These are phyloP conservation scores for Penicillium egyptiacum DNA, from an alignment of 495 filamentous ascomycete species.

Conservation along the genomic window DNA sequence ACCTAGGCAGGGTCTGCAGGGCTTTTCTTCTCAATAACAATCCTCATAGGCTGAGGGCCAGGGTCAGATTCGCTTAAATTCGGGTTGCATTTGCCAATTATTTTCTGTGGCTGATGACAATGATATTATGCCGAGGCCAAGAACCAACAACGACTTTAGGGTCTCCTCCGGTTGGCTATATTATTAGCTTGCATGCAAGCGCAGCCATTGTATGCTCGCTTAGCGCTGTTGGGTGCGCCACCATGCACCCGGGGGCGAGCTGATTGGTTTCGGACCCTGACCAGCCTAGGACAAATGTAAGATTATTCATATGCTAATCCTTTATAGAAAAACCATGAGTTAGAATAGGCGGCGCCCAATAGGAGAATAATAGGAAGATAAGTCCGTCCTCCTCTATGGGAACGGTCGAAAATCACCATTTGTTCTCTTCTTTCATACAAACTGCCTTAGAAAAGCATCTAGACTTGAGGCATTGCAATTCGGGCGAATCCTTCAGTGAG, in stretches of 20 bases:
- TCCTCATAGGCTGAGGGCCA: background rate
- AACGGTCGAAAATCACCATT: background rate
- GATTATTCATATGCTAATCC: background rate
- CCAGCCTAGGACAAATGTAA: background rate
- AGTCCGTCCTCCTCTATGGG: background rate
- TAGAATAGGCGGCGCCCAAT: background rate
- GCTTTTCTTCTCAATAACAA: background rate
- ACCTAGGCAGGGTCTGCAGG: background rate
- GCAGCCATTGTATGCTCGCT: background rate
- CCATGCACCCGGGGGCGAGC: background rate
- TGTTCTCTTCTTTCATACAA: background rate
- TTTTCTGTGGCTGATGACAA: background rate
- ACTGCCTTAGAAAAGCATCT: background rate
- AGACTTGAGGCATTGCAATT: background rate
- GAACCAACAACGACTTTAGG: background rate
- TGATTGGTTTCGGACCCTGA: background rate
- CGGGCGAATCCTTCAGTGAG: background rate
- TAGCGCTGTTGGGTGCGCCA: conserved; percentile 2
- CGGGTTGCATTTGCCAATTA: background rate
- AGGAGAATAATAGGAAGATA: background rate
- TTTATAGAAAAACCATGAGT: background rate
- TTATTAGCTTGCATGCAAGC: background rate
- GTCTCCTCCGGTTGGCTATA: background rate
- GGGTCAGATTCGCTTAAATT: background rate
- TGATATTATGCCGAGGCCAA: background rate